A percentile compares a stretch with the other conserved stretches of the same genome.
Evolutionary conservation across 1,284 basidiomycete species (phyloP).

Genomic region (Ustilago bromivora): DNA sequence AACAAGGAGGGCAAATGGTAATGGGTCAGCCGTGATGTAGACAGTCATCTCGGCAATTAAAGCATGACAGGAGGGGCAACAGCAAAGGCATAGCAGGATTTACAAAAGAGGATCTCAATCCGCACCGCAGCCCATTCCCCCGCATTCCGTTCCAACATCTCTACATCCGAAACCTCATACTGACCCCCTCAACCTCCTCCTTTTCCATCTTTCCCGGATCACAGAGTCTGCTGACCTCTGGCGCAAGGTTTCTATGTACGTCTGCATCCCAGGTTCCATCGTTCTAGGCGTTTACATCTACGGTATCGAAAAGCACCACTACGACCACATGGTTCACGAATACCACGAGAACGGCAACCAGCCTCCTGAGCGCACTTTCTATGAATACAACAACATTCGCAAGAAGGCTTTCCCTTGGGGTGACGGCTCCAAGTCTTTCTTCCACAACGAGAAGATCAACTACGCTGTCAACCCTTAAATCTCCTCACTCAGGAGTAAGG

Average conservation of each 20-base stretch:
- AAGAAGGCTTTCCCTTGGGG: conserved; percentile 64
- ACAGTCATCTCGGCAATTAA: not conserved
- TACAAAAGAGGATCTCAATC: not conserved
- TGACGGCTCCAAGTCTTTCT: conserved; percentile 57
- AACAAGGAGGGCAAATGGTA: not conserved
- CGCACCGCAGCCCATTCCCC: not conserved
- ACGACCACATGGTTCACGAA: conserved; percentile 60
- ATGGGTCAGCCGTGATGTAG: too few relatives aligned
- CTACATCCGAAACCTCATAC: not conserved
- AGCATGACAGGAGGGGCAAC: not conserved
- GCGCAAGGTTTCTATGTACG: conserved; percentile 64
- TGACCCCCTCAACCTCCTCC: not conserved
- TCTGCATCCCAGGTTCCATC: conserved; percentile 60
- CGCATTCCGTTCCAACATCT: not conserved
- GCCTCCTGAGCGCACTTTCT: conserved; percentile 60
- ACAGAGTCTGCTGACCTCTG: conserved; percentile 64
- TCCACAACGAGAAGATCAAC: conserved; percentile 65
- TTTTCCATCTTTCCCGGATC: not conserved
- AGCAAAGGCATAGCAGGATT: not conserved
- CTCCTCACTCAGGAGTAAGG: not conserved
- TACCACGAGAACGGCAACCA: conserved; percentile 62
- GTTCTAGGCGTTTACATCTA: conserved; percentile 66
- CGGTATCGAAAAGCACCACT: conserved; percentile 64
- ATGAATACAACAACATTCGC: conserved; percentile 66
- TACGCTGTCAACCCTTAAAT: conserved; percentile 37